Evolutionary conservation across 2,329 filamentous ascomycete genomes (phyloP).

Genomic region (Sarocladiaceae sp.): DNA sequence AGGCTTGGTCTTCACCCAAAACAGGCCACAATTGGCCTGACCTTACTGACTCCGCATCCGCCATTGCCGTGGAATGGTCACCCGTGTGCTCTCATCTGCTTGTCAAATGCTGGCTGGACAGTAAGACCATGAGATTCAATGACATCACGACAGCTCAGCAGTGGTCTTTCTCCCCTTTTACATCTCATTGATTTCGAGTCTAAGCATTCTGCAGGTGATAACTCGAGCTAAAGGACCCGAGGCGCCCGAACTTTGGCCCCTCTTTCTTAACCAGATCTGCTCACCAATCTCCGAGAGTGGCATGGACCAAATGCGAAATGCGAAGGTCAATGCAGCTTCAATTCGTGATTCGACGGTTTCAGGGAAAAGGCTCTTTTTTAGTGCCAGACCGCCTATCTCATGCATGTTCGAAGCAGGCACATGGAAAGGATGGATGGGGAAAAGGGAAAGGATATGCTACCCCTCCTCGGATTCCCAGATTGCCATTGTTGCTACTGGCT

Average conservation of each 20-base stretch:
- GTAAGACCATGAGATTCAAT: background rate
- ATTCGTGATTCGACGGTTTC: too few species aligned
- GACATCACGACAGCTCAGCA: background rate
- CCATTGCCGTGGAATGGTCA: too few species aligned
- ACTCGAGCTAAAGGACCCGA: too few species aligned
- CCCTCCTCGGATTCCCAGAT: background rate
- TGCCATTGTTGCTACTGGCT: background rate
- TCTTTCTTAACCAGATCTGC: background rate
- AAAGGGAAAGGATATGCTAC: conserved; percentile 1
- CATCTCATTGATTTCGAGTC: background rate
- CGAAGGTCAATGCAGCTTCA: too few species aligned
- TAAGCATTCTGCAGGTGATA: too few species aligned
- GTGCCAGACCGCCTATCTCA: background rate
- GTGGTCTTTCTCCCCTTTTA: background rate
- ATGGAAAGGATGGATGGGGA: background rate
- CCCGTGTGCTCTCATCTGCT: too few species aligned
- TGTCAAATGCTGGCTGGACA: too few species aligned
- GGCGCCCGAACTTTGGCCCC: background rate
- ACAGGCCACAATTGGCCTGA: background rate
- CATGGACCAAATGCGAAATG: too few species aligned
- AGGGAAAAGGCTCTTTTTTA: background rate
- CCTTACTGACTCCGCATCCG: too few species aligned
- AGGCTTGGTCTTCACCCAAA: background rate
- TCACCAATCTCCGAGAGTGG: background rate
- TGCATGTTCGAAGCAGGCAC: background rate